These are phyloP conservation scores for Alternaria gansuensis DNA, from an alignment of 2,329 filamentous ascomycete species.

Conservation along the genomic window DNA sequence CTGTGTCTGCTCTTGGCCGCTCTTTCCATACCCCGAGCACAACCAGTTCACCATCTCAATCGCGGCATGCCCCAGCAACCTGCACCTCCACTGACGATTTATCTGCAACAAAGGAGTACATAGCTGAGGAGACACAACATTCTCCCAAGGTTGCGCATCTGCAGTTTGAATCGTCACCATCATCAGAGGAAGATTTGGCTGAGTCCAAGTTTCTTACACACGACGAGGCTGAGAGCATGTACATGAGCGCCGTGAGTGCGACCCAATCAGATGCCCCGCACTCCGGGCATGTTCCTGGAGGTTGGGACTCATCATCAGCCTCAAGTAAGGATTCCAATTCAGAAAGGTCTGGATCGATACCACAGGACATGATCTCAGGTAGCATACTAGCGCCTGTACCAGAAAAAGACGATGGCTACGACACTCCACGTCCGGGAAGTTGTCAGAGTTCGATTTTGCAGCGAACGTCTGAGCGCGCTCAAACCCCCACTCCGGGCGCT, in stretches of 20 bases:
- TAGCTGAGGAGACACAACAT: slow-evolving; percentile 16
- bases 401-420: slow-evolving; percentile 49
- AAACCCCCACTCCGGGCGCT: slow-evolving; percentile 8
- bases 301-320: slow-evolving; percentile 53
- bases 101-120: slow-evolving; percentile 25
- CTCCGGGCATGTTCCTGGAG: slow-evolving; percentile 51
- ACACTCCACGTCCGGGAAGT: slow-evolving; percentile 52
- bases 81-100: slow-evolving; percentile 26
- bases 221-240: slow-evolving; percentile 86
- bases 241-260: slow-evolving; percentile 73
- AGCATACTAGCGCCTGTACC: slow-evolving; percentile 43
- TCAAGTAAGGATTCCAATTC: slow-evolving; percentile 45
- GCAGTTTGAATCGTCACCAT: slow-evolving; percentile 17
- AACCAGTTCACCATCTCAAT: slow-evolving; percentile 22
- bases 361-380: slow-evolving; percentile 42
- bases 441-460: slow-evolving; percentile 38
- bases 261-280: slow-evolving; percentile 37
- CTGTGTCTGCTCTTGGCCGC: slow-evolving; percentile 38
- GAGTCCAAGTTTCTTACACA: slow-evolving; percentile 77
- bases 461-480: slow-evolving; percentile 14
- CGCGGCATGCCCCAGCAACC: slow-evolving; percentile 14
- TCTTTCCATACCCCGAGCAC: slow-evolving; percentile 26
- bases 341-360: slow-evolving; percentile 39
- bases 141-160: slow-evolving; percentile 11
- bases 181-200: slow-evolving; percentile 39